Evolutionary conservation across 208 protist genomes (phyloP), one percentile per base, ranked within the genome.

Genomic region (Trypanosoma platydactyli): DNA sequence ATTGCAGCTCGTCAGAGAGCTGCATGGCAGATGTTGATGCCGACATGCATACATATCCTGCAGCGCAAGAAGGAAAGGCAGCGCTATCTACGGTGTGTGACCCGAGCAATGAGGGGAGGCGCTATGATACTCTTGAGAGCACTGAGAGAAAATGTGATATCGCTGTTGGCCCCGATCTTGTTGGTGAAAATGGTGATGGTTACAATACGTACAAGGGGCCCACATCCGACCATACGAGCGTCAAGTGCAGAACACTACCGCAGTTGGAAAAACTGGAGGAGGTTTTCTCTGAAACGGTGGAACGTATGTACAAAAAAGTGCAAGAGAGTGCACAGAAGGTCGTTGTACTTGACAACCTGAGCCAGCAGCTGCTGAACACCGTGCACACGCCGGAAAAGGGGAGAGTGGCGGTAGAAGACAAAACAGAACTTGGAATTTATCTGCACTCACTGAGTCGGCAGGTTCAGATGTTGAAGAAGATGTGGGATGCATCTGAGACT

Each of bases 381-480:
- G 64, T 70, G 42, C 22, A 25, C 30, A 51, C 65, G 62, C 18
- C 46, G 41, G 44, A 59, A 42, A 35, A 60, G 57, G 16, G 35
- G 45, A 0, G 44, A 29, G 6, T 1, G 7, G 63, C 78, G n/a
- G 62, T 58, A 0, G 57, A 80, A 22, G 72, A 77, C 29, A 76
- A 62, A 52, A 69, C 73, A 25, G 87, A 93, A 57, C 68, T 93
- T 12, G 79, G 81, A 13, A 64, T 88, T 38, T 63, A 83, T 45
- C 71, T 93, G 13, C 85, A 93, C 62, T 53, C 65, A 0, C 72
- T 93, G 22, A 63, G 75, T 5, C 71, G 62, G 0, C 83, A 88
- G 45, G 76, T 92, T 45, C 29, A 76, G 41, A 15, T 46, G 12
- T 29, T 76, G 49, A 69, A 69, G 18, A 52, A 62, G 38, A 38